These are phyloP conservation scores for Phytophthora citrophthora DNA, from an alignment of 352 stramenopile species.

Conservation along the genomic window DNA sequence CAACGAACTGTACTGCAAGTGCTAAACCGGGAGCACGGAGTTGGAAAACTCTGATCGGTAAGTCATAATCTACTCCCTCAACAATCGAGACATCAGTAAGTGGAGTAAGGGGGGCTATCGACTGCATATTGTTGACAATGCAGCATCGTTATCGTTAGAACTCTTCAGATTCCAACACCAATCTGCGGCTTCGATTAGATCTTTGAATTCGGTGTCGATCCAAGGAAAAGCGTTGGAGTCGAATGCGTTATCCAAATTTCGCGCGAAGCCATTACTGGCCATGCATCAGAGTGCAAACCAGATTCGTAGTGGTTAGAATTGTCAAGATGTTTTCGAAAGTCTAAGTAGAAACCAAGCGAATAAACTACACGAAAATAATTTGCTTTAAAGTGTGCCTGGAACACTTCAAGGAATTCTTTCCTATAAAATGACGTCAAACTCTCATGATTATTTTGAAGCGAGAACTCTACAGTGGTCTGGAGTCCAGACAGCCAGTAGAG, in stretches of 20 bases:
- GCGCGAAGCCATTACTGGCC: not conserved
- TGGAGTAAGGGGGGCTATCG: too few species aligned
- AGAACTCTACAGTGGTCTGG: not conserved
- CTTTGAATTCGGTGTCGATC: not conserved
- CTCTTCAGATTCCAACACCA: too few species aligned
- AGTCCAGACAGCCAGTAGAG: not conserved
- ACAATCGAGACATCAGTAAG: too few species aligned
- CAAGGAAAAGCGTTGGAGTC: not conserved
- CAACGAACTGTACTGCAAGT: too few species aligned
- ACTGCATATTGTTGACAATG: too few species aligned
- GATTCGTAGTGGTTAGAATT: constrained; percentile 1
- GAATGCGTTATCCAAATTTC: not conserved
- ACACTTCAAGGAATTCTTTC: too few species aligned
- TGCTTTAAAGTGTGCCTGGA: too few species aligned
- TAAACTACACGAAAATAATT: not conserved
- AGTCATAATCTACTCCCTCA: too few species aligned
- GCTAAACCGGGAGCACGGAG: too few species aligned
- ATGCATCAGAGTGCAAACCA: not conserved
- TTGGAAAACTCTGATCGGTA: too few species aligned
- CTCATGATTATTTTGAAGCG: too few species aligned
- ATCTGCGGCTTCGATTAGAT: not conserved
- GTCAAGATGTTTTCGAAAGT: not conserved
- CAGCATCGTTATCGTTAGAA: not conserved
- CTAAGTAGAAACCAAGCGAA: not conserved
- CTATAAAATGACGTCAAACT: too few species aligned